Evolutionary conservation across 805 yeast species (phyloP).

Genomic region (Wickerhamomyces silvicola): DNA sequence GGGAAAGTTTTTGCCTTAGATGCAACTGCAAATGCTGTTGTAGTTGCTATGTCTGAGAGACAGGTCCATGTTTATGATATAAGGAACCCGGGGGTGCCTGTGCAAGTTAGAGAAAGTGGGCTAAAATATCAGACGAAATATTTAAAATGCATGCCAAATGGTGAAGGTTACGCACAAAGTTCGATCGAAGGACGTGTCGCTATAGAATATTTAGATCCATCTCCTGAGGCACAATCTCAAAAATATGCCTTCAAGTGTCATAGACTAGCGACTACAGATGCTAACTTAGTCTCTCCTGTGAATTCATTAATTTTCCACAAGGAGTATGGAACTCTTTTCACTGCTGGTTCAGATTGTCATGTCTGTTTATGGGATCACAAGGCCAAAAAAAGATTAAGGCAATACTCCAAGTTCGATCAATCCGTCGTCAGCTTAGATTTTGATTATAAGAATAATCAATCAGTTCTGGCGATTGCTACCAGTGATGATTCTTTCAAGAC

Average conservation of each 20-base stretch:
- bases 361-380: constrained; percentile 88
- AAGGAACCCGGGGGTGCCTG: constrained; percentile 37
- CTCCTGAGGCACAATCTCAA: constrained; percentile 31
- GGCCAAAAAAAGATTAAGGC: constrained; percentile 69
- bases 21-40: constrained; percentile 35
- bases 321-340: constrained; percentile 65
- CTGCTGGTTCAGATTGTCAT: constrained; percentile 90
- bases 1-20: constrained; percentile 63
- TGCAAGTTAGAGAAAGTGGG: constrained; percentile 53
- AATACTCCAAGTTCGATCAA: constrained; percentile 48
- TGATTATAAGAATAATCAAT: constrained; percentile 22
- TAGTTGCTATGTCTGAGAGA: constrained; percentile 50
- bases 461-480: constrained; percentile 36
- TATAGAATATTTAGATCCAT: constrained; percentile 56
- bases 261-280: constrained; percentile 38
- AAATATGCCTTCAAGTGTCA: constrained; percentile 83
- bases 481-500: constrained; percentile 45
- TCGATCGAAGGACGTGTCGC: constrained; percentile 83
- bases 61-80: constrained; percentile 52
- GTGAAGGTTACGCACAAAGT: constrained; percentile 56
- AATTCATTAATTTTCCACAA: constrained; percentile 78
- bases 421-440: constrained; percentile 38
- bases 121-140: constrained; percentile 59
- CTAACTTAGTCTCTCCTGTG: constrained; percentile 66
- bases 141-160: constrained; percentile 46